Evolutionary conservation across 768 basidiomycete species (phyloP), one percentile per base, ranked within the genome.

Genomic region (Macrolepiota dolichaula): DNA sequence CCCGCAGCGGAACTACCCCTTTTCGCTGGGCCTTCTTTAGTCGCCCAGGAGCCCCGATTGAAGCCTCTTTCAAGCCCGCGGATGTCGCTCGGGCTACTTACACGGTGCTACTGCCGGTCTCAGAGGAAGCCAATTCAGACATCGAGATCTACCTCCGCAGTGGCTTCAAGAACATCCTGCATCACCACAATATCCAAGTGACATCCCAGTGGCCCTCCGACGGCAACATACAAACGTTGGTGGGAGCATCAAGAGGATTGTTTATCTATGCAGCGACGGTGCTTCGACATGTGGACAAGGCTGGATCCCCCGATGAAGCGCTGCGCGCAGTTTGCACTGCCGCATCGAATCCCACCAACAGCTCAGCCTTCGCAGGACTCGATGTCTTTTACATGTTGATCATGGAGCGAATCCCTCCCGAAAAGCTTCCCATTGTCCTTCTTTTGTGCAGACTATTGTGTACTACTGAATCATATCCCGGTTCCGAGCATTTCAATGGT

Each of bases 241-340:
- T 66, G 0, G 13, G 64, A 1, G 66, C 63, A 19, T 63, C 70
- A 1, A 65, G 63, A 1, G 68, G 70, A 19, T 64, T 65, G 49
- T 71, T 71, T 50, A 66, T 71, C 35, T 73, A 72, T 37, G 66
- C 64, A 5, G 62, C 68, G 0, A 68, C 66, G 6, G 62, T 66
- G 25, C 22, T 67, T 3, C 65, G 67, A n/a, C 69, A 63, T 55
- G 52, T 71, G 24, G 66, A 51, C 15, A 59, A 17, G 10, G 2
- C 19, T 3, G 29, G 24, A 38, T n/a, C 24, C 2, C 46, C 49
- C 13, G 29, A 49, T 13, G 35, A 36, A 17, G 35, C 47, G 0
- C 47, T 57, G 22, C 46, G 47, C 10, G 32, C 17, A 10, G 36
- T 57, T 2, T 47, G 49, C 47, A 29, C 19, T n/a, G 44, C 4